Evolutionary conservation across 2,329 filamentous ascomycete genomes (phyloP).

Genomic region (Pseudogymnoascus sp.): DNA sequence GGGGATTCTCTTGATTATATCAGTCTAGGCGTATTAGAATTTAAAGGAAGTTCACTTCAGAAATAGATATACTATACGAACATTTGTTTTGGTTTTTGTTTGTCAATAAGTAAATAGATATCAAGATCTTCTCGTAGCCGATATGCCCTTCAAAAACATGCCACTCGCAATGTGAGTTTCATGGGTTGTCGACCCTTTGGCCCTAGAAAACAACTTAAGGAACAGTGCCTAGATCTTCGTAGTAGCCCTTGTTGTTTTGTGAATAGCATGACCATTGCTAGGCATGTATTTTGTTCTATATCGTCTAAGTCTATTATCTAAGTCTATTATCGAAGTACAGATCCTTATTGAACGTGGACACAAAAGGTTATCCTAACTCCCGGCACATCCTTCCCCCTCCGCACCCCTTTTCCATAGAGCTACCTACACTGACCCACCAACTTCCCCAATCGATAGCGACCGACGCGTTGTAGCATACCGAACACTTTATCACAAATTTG

Average conservation of each 20-base stretch:
- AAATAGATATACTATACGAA: background rate
- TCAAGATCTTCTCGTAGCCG: background rate
- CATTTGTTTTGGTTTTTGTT: background rate
- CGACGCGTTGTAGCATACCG: no score
- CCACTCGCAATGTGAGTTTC: constrained; percentile 9
- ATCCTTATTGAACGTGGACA: no score
- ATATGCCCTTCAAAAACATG: constrained; percentile 11
- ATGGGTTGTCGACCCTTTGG: background rate
- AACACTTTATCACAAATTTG: no score
- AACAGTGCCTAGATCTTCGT: constrained; percentile 11
- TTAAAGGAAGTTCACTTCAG: background rate
- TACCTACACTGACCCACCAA: no score
- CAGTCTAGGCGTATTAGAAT: background rate
- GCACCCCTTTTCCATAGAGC: no score
- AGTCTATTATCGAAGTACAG: no score
- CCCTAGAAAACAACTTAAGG: background rate
- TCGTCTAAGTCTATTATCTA: no score
- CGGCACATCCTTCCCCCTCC: no score
- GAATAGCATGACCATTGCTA: no score
- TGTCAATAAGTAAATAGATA: background rate
- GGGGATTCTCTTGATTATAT: background rate
- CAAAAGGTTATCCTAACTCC: no score
- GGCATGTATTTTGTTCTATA: no score
- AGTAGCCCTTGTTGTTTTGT: constrained; percentile 8
- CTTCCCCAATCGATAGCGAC: no score